These are phyloP conservation scores for Boletellus sp. DNA, from an alignment of 768 basidiomycete genomes.

Conservation along the genomic window DNA sequence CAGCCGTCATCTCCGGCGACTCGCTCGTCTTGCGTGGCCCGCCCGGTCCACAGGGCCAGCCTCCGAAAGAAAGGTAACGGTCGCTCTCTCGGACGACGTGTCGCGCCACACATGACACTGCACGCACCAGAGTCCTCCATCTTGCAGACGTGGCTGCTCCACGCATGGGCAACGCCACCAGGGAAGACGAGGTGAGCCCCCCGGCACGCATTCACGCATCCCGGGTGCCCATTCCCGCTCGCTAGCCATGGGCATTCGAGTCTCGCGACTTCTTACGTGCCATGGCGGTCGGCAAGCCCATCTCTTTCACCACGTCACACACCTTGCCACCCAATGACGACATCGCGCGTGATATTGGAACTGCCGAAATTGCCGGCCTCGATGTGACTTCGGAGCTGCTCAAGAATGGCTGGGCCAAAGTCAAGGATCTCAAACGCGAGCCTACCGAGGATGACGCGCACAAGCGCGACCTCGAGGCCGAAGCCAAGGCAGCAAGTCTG, in stretches of 20 bases:
- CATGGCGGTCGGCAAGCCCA: constrained; percentile 84
- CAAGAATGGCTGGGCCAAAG: constrained; percentile 86
- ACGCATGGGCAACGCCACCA: constrained; percentile 71
- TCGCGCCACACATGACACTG: constrained; percentile 9
- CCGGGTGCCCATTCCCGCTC: not conserved
- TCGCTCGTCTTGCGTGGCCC: constrained; percentile 79
- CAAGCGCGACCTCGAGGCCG: constrained; percentile 69
- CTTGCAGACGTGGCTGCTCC: constrained; percentile 86
- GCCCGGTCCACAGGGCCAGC: constrained; percentile 77
- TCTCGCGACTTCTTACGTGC: constrained; percentile 88
- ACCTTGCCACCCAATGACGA: constrained; percentile 76
- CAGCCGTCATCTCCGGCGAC: constrained; percentile 89
- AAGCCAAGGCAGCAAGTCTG: constrained; percentile 69
- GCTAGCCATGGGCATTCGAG: constrained; percentile 85
- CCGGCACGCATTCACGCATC: not conserved
- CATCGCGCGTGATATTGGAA: constrained; percentile 73
- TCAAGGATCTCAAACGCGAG: constrained; percentile 85
- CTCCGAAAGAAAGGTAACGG: constrained; percentile 81
- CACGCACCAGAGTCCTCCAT: constrained; percentile 66
- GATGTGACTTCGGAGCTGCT: constrained; percentile 79
- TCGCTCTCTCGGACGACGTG: not conserved
- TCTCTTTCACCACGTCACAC: constrained; percentile 80
- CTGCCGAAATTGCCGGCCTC: constrained; percentile 64
- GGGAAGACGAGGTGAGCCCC: constrained; percentile 79
- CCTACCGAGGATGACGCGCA: constrained; percentile 73